Evolutionary conservation across 2,329 filamentous ascomycete species (phyloP).

Genomic region (Verticillium nonalfalfae): DNA sequence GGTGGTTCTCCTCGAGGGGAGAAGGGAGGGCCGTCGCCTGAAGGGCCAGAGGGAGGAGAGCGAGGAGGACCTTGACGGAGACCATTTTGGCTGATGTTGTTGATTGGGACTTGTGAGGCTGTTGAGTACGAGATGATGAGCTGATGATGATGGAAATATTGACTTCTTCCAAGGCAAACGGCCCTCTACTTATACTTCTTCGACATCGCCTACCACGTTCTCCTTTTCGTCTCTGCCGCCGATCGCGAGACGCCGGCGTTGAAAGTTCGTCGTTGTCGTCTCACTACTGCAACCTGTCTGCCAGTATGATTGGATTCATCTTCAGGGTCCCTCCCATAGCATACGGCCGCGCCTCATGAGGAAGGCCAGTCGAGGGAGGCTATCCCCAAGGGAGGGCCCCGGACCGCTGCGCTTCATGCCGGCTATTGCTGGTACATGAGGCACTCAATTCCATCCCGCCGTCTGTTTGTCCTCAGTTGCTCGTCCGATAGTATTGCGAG

Average conservation of each 20-base stretch:
- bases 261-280: background rate
- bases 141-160: background rate
- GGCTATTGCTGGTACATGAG: background rate
- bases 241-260: background rate
- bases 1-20: background rate
- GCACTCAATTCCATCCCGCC: background rate
- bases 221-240: background rate
- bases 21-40: constrained; percentile 1
- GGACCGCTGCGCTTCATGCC: background rate
- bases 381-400: background rate
- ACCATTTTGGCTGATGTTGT: constrained; percentile 1
- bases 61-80: constrained; percentile 1
- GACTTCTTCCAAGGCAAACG: background rate
- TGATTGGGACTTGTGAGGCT: no score
- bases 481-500: background rate
- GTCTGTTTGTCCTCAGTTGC: background rate
- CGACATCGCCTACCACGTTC: background rate
- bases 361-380: background rate
- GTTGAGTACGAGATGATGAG: background rate
- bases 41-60: constrained; percentile 1
- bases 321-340: background rate
- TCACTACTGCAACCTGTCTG: background rate
- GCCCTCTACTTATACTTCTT: background rate
- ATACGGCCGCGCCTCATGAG: background rate
- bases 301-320: background rate